A percentile compares a stretch with the other conserved stretches of the same genome.
phyloP scores from a whole-genome alignment of 2,329 filamentous ascomycete genomes.

The Drechmeria coniospora region DNA sequence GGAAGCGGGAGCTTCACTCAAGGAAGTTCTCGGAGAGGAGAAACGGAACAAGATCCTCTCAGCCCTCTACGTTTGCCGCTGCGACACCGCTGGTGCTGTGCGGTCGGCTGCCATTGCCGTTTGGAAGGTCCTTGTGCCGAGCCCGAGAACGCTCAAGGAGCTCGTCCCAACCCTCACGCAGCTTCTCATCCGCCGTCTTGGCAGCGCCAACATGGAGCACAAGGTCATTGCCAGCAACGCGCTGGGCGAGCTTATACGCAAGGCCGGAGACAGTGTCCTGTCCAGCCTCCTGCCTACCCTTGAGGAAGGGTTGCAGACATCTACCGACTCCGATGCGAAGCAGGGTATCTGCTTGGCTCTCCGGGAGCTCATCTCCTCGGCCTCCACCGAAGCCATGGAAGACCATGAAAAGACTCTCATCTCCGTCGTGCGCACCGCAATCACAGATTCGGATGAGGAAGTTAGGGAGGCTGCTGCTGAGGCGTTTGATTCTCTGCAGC shows the following conservation, averaged over 20 bases:
- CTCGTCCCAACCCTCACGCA: slow-evolving; percentile 89
- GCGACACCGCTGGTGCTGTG: slow-evolving; percentile 86
- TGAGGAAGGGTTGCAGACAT: slow-evolving; percentile 76
- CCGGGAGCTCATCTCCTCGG: slow-evolving; percentile 81
- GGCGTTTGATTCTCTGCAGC: slow-evolving; percentile 89
- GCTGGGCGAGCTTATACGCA: slow-evolving; percentile 88
- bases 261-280: slow-evolving; percentile 87
- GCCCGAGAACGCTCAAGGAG: slow-evolving; percentile 83
- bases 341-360: slow-evolving; percentile 96
- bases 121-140: slow-evolving; percentile 93
- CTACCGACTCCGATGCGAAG: slow-evolving; percentile 81
- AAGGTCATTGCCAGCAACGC: slow-evolving; percentile 98
- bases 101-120: slow-evolving; percentile 80
- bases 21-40: slow-evolving; percentile 88
- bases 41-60: slow-evolving; percentile 94
- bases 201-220: slow-evolving; percentile 94
- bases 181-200: slow-evolving; percentile 82
- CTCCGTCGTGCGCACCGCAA: slow-evolving; percentile 79
- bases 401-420: slow-evolving; percentile 93
- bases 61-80: slow-evolving; percentile 93
- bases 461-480: slow-evolving; percentile 93
- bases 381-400: slow-evolving; percentile 74
- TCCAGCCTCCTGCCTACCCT: slow-evolving; percentile 78
- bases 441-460: slow-evolving; percentile 78
- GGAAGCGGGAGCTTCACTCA: slow-evolving; percentile 82